phyloP scores from a whole-genome alignment of 805 yeast genomes.

The Metschnikowia drakensbergensis region DNA sequence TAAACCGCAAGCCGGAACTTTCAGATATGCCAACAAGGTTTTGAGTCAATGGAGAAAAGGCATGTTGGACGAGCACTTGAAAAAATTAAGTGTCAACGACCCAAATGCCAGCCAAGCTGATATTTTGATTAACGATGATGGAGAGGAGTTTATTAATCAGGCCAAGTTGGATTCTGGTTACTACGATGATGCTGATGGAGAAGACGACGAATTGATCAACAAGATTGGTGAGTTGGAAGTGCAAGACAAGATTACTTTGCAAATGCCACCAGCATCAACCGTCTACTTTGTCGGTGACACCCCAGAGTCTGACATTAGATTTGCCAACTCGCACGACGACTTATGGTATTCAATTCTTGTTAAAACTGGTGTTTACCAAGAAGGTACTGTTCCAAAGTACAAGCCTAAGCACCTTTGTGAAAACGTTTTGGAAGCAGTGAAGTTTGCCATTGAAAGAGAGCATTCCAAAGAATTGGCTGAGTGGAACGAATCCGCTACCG shows the following conservation, averaged over 20 bases:
- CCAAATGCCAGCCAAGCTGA: conserved; percentile 42
- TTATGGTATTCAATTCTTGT: conserved; percentile 84
- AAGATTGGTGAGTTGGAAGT: conserved; percentile 22
- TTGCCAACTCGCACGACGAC: conserved; percentile 81
- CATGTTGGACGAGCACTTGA: conserved; percentile 69
- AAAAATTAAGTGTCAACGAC: conserved; percentile 43
- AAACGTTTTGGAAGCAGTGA: conserved; percentile 76
- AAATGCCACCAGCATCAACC: conserved; percentile 78
- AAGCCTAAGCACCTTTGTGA: conserved; percentile 71
- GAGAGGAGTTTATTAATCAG: conserved; percentile 44
- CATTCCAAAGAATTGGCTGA: conserved; percentile 67
- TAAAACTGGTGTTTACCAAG: conserved; percentile 83
- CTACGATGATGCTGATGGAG: conserved; percentile 29
- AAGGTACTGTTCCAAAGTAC: conserved; percentile 73
- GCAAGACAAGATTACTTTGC: conserved; percentile 42
- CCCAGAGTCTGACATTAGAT: conserved; percentile 83
- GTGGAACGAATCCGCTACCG: conserved; percentile 57
- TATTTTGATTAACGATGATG: conserved; percentile 40
- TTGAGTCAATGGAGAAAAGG: conserved; percentile 75
- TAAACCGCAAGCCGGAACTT: conserved; percentile 86
- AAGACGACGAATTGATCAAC: conserved; percentile 25
- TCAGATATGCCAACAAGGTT: conserved; percentile 76
- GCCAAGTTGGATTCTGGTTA: conserved; percentile 36
- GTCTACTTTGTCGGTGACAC: conserved; percentile 89
- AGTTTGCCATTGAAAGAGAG: conserved; percentile 79